Conservation (phyloP, 1,139 yeast genomes). For the Taphrina wiesneri region DNA sequence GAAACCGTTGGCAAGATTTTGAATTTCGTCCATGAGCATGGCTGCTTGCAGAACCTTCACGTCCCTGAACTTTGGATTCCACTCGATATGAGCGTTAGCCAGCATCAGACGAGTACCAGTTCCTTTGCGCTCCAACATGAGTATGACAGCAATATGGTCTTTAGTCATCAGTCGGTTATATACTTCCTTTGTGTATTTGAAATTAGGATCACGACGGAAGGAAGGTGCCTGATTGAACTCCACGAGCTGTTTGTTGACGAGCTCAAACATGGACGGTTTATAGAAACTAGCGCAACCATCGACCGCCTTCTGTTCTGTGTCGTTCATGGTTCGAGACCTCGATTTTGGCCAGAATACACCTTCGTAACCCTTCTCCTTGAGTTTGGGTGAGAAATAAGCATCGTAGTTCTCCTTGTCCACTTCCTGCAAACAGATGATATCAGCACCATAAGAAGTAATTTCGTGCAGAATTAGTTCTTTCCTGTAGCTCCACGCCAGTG, state of each 20-base stretch:
- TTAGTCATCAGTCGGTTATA: slow-evolving; percentile 95
- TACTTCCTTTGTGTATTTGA: slow-evolving; percentile 89
- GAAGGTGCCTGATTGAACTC: slow-evolving; percentile 83
- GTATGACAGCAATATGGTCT: slow-evolving; percentile 83
- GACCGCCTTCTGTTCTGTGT: slow-evolving; percentile 78
- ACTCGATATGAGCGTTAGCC: slow-evolving; percentile 92
- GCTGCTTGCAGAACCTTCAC: slow-evolving; percentile 96
- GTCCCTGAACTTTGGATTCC: slow-evolving; percentile 97
- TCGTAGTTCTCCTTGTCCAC: slow-evolving; percentile 85
- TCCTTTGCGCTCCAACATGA: slow-evolving; percentile 71
- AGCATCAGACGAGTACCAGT: slow-evolving; percentile 73
- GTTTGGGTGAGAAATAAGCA: slow-evolving; percentile 78
- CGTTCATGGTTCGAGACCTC: slow-evolving; percentile 88
- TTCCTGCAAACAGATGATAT: slow-evolving; percentile 88
- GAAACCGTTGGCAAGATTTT: slow-evolving; percentile 51
- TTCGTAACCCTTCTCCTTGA: slow-evolving; percentile 73
- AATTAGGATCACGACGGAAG: slow-evolving; percentile 65
- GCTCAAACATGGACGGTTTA: slow-evolving; percentile 65
- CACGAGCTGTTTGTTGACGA: slow-evolving; percentile 68
- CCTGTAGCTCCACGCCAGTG: slow-evolving; percentile 91
- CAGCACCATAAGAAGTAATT: slow-evolving; percentile 63
- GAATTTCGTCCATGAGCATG: slow-evolving; percentile 82
- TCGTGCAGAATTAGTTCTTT: slow-evolving; percentile 72
- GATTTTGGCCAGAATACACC: slow-evolving; percentile 85
- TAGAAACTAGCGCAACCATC: slow-evolving; percentile 97